Base-by-base conservation (phyloP, 345 rosid genomes). In the Bruguiera gymnorhiza region DNA sequence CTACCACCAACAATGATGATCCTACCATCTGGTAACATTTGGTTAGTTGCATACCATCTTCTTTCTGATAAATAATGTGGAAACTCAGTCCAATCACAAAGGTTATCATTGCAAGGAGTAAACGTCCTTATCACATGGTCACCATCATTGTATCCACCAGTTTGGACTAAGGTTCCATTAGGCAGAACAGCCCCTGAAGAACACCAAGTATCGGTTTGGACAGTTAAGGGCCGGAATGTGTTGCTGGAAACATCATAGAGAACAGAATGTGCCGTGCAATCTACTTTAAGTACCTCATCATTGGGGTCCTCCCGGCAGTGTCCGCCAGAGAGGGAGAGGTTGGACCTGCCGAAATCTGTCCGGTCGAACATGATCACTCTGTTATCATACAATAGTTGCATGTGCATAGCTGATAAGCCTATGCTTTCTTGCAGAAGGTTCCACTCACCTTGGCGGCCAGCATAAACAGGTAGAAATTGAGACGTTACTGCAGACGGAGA, bases 361-460 rank as follows among this genome's bases (percentile, higher is more conserved):
- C 98, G 85, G 76, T 93, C 98, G 26, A 83, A 93, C 60, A 88
- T 76, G 73, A 93, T 68, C 48, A 93, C 96, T 71, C 80, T 85
- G 89, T 91, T 83, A 74, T 86, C 73, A 66, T 73, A 84, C 65
- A 93, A 70, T 11, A 93, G 91, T 1, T 91, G 98, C 96, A 93
- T 93, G 75, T 91, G 98, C 98, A 93, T 93, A 50, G 94, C 94
- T 0, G 97, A 86, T 46, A 93, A 76, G 72, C 98, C 97, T 60
- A 87, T 63, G 73, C 84, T 89, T n/a, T 69, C 75, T 8, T 81
- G 91, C 63, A 93, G 74, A 6, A 85, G 85, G 23, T 69, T 73
- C 95, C 98, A 91, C 56, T 71, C 56, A 48, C 86, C 86, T 55
- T 64, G 67, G 37, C 21, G 55, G 64, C 68, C 75, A 3, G 29